Evolutionary conservation across 106 monocot species (phyloP).

Genomic region (Dioscorea alata): DNA sequence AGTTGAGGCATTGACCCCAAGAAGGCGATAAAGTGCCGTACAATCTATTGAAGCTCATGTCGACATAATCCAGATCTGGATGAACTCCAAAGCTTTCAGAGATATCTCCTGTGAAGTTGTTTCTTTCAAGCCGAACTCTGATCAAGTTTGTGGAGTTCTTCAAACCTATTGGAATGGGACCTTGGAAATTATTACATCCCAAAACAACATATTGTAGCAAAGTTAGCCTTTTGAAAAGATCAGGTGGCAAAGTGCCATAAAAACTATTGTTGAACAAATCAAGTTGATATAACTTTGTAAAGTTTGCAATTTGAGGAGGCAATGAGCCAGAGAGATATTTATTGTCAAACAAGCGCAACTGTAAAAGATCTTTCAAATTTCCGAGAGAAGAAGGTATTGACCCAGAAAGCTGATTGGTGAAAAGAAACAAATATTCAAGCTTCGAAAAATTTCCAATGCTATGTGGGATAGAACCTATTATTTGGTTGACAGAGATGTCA

Average conservation of each 20-base stretch:
- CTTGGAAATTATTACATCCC: neutral
- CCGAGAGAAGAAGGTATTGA: slow-evolving; percentile 9
- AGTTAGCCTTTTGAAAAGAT: neutral
- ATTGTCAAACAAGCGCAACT: neutral
- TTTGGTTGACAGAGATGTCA: neutral
- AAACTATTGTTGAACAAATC: neutral
- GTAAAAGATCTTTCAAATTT: neutral
- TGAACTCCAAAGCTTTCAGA: slow-evolving; percentile 4
- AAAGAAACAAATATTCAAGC: slow-evolving; percentile 3
- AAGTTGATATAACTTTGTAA: neutral
- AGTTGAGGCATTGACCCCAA: neutral
- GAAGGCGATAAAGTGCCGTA: neutral
- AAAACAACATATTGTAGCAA: neutral
- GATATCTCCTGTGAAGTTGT: neutral
- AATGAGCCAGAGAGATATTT: slow-evolving; percentile 5
- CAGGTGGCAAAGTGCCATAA: slow-evolving; percentile 1
- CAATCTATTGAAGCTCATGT: neutral
- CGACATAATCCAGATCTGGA: neutral
- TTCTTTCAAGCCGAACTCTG: neutral
- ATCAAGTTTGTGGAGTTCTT: neutral
- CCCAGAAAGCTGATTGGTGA: slow-evolving; percentile 3
- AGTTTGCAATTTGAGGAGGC: slow-evolving; percentile 1
- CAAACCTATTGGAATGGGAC: slow-evolving; percentile 2
- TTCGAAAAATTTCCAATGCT: neutral
- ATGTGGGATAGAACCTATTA: neutral